phyloP scores from a whole-genome alignment of 305 asterid genomes.

The Ajuga reptans region DNA sequence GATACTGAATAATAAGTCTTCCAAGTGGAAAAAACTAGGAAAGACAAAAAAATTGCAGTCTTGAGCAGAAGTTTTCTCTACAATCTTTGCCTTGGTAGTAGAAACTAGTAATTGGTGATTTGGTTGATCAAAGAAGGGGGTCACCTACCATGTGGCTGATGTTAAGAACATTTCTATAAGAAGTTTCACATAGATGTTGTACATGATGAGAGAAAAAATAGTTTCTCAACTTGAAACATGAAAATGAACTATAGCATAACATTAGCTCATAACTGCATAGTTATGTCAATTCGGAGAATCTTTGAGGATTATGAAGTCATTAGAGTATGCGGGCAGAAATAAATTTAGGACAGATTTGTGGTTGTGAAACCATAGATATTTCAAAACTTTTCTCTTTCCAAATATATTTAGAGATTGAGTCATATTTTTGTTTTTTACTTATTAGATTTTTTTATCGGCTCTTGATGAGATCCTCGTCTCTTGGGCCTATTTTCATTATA shows the following conservation, averaged over 20 bases:
- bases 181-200: not conserved
- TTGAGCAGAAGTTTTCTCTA: not conserved
- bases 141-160: not conserved
- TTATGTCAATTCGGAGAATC: not conserved
- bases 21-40: not conserved
- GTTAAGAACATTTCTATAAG: not conserved
- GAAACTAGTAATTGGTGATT: not conserved
- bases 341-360: not conserved
- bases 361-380: not conserved
- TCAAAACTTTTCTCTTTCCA: not conserved
- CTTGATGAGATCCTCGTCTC: not conserved
- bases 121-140: not conserved
- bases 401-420: not conserved
- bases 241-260: not conserved
- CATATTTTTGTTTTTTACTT: not conserved
- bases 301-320: not conserved
- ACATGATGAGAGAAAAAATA: not conserved
- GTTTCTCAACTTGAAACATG: not conserved
- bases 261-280: not conserved
- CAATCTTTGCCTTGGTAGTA: not conserved
- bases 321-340: not conserved
- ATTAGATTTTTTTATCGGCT: not conserved
- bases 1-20: not conserved
- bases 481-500: not conserved
- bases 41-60: not conserved